Evolutionary conservation across 169 alveolate species (phyloP).

Genomic region (Cystoisospora suis): DNA sequence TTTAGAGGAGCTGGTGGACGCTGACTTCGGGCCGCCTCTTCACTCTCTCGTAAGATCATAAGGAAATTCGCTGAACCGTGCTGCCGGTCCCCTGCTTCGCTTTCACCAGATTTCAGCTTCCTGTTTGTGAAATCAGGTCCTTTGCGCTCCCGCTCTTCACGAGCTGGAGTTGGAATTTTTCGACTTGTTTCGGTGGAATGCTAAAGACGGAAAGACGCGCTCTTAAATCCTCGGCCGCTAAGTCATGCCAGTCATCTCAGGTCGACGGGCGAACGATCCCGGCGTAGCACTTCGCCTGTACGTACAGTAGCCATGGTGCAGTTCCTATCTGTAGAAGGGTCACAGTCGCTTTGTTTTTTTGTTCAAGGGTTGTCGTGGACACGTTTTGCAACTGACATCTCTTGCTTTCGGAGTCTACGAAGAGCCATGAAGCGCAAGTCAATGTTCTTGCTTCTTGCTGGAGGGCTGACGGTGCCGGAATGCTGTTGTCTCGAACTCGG

Average conservation of each 20-base stretch:
- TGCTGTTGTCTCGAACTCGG: background rate
- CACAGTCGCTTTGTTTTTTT: background rate
- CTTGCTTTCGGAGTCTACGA: background rate
- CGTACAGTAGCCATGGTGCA: background rate
- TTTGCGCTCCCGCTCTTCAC: slow-evolving; percentile 70
- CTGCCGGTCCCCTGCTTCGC: background rate
- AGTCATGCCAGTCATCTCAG: background rate
- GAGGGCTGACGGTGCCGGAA: background rate
- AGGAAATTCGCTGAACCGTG: background rate
- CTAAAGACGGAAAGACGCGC: background rate
- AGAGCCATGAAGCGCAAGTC: background rate
- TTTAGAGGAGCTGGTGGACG: slow-evolving; percentile 50
- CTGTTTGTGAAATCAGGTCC: slow-evolving; percentile 39
- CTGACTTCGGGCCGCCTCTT: slow-evolving; percentile 64
- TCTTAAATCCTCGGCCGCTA: too few relatives aligned
- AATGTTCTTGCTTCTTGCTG: background rate
- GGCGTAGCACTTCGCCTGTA: background rate
- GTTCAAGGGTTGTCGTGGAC: background rate
- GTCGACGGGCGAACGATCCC: background rate
- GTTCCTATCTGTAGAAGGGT: background rate
- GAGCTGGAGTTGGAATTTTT: slow-evolving; percentile 60
- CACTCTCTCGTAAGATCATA: slow-evolving; percentile 64
- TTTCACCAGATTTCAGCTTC: background rate
- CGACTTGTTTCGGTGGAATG: background rate
- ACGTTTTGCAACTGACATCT: background rate